Base-by-base conservation (phyloP, 2,329 filamentous ascomycete species). In the Fusarium coicis region DNA sequence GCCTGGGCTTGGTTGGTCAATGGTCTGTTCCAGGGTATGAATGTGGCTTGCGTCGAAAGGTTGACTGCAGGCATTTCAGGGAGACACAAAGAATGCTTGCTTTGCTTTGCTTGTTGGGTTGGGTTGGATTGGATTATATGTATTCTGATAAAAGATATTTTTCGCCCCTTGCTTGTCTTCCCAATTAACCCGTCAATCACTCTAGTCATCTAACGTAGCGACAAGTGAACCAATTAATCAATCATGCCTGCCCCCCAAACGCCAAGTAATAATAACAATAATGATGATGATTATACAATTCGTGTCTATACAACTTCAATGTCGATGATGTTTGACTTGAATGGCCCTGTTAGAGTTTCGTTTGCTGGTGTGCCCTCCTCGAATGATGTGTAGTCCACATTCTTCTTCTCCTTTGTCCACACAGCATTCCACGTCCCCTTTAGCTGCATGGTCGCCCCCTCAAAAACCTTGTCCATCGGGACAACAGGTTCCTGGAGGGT, bases 381-480 rank as follows among this genome's bases (percentile, higher is more conserved):
- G 7, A 79, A 40, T 10, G 71, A 64, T 23, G 66, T 70, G 12
- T 61, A 43, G 18, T 72, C 68, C 8, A 81, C 57, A 1, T 73
- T 74, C 11, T 63, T 72, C 67, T 77, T 81, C 19, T 66, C 62
- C 39, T 61, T 74, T 16, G 53, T 62, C 79, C 79, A 81, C 3
- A 81, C 79, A 21, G 75, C 79, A 58, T 72, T 67, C 84, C 84
- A 86, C 46, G 73, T 73, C 2, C 85, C 85, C 58, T 79, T 79
- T 47, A 83, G 77, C 53, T 78, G 71, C 37, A 84, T 79, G 26
- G 68, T 80, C 11, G 79, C 78, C 62, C 75, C 82, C 5, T 77
- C 78, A 37, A 64, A 68, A 37, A 85, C 77, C 60, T 76, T 74
- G 18, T 81, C 80, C 36, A 81, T 63, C 4, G 82, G 79, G 19